Percentiles rank a stretch among this genome's conserved stretches.
phyloP scores from a whole-genome alignment of 2,329 filamentous ascomycete genomes.

The Nemania sp. region DNA sequence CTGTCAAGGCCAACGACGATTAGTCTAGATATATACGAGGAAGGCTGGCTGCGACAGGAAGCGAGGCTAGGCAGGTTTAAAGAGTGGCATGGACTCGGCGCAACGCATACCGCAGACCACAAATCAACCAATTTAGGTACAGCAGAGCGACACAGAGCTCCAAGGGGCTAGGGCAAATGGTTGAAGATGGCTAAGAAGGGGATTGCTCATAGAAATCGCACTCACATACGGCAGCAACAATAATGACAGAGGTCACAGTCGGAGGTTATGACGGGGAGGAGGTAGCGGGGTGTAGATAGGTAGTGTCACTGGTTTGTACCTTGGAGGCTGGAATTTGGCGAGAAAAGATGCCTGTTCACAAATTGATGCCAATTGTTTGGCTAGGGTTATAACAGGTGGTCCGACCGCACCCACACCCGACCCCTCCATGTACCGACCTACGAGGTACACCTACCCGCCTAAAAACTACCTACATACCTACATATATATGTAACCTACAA shows the following conservation, averaged over 20 bases:
- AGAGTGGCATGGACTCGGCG: conserved; percentile 23
- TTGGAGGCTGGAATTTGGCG: conserved; percentile 41
- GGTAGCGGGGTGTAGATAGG: conserved; percentile 36
- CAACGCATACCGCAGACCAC: conserved; percentile 19
- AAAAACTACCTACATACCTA: no score
- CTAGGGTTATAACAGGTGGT: conserved; percentile 44
- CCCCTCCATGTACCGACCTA: not conserved
- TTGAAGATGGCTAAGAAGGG: not conserved
- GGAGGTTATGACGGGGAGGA: conserved; percentile 33
- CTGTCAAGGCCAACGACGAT: conserved; percentile 17
- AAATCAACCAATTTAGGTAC: not conserved
- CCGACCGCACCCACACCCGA: conserved; percentile 29
- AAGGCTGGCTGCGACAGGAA: conserved; percentile 27
- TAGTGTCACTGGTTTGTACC: conserved; percentile 31
- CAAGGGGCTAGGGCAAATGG: not conserved
- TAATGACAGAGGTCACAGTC: conserved; percentile 18
- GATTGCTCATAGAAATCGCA: conserved; percentile 18
- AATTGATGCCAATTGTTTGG: conserved; percentile 43
- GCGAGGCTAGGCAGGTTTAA: conserved; percentile 33
- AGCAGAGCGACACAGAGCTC: not conserved
- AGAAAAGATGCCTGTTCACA: conserved; percentile 42
- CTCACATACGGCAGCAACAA: conserved; percentile 24
- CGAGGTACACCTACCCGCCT: no score
- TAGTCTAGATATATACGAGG: conserved; percentile 22
- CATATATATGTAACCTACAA: no score